Percentiles rank a stretch among this genome's conserved stretches.
These are phyloP conservation scores for Rheum nobile DNA, from an alignment of 148 eudicot species.

Conservation along the genomic window DNA sequence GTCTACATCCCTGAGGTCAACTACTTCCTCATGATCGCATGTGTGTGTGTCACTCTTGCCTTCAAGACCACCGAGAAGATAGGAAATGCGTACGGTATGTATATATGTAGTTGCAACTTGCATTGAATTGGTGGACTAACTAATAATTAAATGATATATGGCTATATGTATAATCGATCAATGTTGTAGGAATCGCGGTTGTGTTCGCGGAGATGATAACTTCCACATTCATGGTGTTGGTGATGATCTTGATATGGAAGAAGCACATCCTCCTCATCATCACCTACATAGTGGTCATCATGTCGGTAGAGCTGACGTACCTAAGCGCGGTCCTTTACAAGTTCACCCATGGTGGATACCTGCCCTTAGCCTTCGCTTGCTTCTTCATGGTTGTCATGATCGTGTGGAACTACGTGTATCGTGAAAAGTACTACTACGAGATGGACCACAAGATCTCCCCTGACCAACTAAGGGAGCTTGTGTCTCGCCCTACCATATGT, in stretches of 20 bases:
- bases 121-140: no score
- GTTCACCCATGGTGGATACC: slow-evolving; percentile 33
- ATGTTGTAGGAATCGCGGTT: slow-evolving; percentile 26
- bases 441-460: slow-evolving; percentile 30
- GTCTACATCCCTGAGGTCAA: slow-evolving; percentile 26
- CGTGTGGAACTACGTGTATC: slow-evolving; percentile 29
- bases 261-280: slow-evolving; percentile 19
- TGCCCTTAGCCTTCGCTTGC: slow-evolving; percentile 31
- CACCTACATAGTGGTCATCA: slow-evolving; percentile 15
- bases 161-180: neutral
- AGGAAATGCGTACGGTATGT: slow-evolving; percentile 28
- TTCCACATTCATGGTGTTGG: slow-evolving; percentile 23
- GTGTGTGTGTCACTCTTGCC: slow-evolving; percentile 16
- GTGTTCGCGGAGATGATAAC: slow-evolving; percentile 33
- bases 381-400: slow-evolving; percentile 24
- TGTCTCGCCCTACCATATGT: slow-evolving; percentile 7
- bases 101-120: no score
- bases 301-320: slow-evolving; percentile 26
- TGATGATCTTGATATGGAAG: slow-evolving; percentile 41
- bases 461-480: slow-evolving; percentile 12
- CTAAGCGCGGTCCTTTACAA: slow-evolving; percentile 33
- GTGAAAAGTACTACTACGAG: slow-evolving; percentile 33
- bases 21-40: slow-evolving; percentile 17
- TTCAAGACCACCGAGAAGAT: slow-evolving; percentile 20
- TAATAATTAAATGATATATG: no score